phyloP scores from a whole-genome alignment of 306 rosid species.

The Castanea crenata region DNA sequence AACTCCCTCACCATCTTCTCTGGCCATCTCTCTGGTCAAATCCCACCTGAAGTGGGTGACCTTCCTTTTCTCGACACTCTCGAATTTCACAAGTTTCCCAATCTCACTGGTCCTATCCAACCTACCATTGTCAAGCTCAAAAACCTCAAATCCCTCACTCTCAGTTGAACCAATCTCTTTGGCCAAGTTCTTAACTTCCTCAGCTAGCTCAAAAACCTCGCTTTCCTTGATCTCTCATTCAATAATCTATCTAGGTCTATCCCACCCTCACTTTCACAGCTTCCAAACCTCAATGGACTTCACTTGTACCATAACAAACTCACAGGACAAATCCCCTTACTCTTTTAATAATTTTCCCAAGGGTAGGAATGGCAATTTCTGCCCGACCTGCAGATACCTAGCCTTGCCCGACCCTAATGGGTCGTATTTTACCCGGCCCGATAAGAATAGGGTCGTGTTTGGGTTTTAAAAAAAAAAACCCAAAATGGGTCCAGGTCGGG shows the following conservation, averaged over 20 bases:
- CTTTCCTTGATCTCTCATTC: slow-evolving; percentile 44
- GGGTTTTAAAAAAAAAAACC: too few species aligned
- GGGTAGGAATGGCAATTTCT: too few species aligned
- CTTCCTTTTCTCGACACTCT: slow-evolving; percentile 57
- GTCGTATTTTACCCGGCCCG: too few species aligned
- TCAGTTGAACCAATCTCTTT: slow-evolving; percentile 54
- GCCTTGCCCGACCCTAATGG: too few species aligned
- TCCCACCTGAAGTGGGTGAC: slow-evolving; percentile 62
- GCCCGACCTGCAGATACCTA: too few species aligned
- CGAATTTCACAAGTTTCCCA: slow-evolving; percentile 50
- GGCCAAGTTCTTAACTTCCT: slow-evolving; percentile 63
- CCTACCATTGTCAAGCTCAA: slow-evolving; percentile 58
- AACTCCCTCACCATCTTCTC: slow-evolving; percentile 41
- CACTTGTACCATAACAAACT: slow-evolving; percentile 46
- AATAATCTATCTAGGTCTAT: slow-evolving; percentile 53
- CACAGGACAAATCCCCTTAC: slow-evolving; percentile 38
- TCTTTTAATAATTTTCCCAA: too few species aligned
- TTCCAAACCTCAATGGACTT: slow-evolving; percentile 30
- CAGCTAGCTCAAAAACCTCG: slow-evolving; percentile 46
- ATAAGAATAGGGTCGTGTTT: too few species aligned
- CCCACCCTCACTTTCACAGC: slow-evolving; percentile 56
- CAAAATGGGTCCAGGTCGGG: too few species aligned
- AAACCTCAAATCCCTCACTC: slow-evolving; percentile 34
- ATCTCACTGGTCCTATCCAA: slow-evolving; percentile 60
- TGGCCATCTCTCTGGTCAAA: slow-evolving; percentile 40